Evolutionary conservation across 768 basidiomycete species (phyloP).

Genomic region (Boletus subcaerulescens): DNA sequence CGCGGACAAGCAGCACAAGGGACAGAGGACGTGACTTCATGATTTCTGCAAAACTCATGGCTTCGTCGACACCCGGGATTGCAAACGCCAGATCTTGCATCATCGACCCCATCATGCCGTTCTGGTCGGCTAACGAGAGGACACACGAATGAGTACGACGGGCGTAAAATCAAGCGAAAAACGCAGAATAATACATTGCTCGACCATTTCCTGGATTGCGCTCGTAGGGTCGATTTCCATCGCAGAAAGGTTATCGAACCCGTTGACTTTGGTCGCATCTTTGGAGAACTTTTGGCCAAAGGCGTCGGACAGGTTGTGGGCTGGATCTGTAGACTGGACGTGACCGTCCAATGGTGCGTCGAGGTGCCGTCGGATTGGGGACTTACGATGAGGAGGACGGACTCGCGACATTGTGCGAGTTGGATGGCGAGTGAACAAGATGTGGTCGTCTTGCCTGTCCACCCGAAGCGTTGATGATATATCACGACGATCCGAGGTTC

Average conservation of each 20-base stretch:
- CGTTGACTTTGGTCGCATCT: slow-evolving; percentile 97
- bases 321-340: slow-evolving; percentile 93
- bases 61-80: slow-evolving; percentile 98
- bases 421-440: slow-evolving; percentile 98
- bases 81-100: slow-evolving; percentile 99
- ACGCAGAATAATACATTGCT: slow-evolving; percentile 60
- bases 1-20: too few species aligned
- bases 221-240: slow-evolving; percentile 99
- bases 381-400: slow-evolving; percentile 93
- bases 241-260: slow-evolving; percentile 92
- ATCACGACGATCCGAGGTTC: background rate
- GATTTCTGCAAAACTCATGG: slow-evolving; percentile 99
- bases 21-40: slow-evolving; percentile 72
- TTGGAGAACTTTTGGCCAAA: slow-evolving; percentile 99
- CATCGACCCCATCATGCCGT: slow-evolving; percentile 97
- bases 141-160: background rate
- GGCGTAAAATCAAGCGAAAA: too few species aligned
- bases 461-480: background rate
- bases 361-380: background rate
- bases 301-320: slow-evolving; percentile 97
- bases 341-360: background rate
- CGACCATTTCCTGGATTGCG: slow-evolving; percentile 98
- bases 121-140: slow-evolving; percentile 64
- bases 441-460: slow-evolving; percentile 92
- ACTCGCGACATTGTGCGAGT: slow-evolving; percentile 83